These are phyloP conservation scores for Chlorociboria aeruginascens DNA, from an alignment of 495 filamentous ascomycete genomes.

Conservation along the genomic window DNA sequence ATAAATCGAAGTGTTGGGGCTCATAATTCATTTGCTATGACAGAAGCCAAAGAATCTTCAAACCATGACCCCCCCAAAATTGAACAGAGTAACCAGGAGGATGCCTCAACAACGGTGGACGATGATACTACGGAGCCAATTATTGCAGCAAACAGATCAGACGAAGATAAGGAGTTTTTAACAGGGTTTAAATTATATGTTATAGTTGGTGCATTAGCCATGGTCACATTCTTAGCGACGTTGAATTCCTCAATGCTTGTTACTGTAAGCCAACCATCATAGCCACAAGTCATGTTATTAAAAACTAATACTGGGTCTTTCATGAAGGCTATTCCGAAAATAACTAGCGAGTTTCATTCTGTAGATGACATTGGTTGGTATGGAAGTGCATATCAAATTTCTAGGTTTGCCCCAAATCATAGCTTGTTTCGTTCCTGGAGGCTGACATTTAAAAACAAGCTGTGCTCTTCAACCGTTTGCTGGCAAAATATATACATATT, in stretches of 20 bases:
- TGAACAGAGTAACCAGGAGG: too few species aligned
- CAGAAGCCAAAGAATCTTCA: too few species aligned
- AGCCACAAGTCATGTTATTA: not conserved
- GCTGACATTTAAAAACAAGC: slow-evolving; percentile 8
- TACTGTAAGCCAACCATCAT: slow-evolving; percentile 23
- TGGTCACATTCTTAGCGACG: slow-evolving; percentile 34
- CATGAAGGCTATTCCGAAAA: slow-evolving; percentile 22
- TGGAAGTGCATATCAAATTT: slow-evolving; percentile 31
- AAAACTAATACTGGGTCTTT: not conserved
- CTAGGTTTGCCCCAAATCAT: slow-evolving; percentile 25
- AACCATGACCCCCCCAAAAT: too few species aligned
- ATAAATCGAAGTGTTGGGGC: too few species aligned
- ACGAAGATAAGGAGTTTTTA: slow-evolving; percentile 1
- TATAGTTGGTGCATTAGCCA: slow-evolving; percentile 17
- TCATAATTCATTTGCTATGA: too few species aligned
- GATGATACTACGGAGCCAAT: too few species aligned
- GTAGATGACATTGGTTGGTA: slow-evolving; percentile 38
- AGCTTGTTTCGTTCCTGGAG: slow-evolving; percentile 19
- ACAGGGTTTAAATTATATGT: slow-evolving; percentile 17
- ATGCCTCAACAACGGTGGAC: too few species aligned
- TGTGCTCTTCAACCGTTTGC: slow-evolving; percentile 28
- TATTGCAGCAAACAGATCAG: not conserved
- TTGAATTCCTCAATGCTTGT: slow-evolving; percentile 35
- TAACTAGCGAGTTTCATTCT: slow-evolving; percentile 31
- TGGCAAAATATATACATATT: slow-evolving; percentile 33